Evolutionary conservation across 129 eudicot species (phyloP).

Genomic region (carrot (Daucus carota)): DH1_v3.0 NC_030386.2:37474501-37475000

Average conservation of each 20-base stretch:
- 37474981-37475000: constrained; percentile 55
- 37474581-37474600: constrained; percentile 51
- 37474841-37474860: constrained; percentile 51
- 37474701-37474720: constrained; percentile 34
- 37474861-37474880: constrained; percentile 52
- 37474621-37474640: constrained; percentile 68
- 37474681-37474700: constrained; percentile 63
- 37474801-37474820: constrained; percentile 51
- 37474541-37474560: constrained; percentile 10
- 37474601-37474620: constrained; percentile 54
- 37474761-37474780: background rate
- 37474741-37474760: background rate
- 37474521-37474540: background rate
- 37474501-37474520: background rate
- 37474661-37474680: constrained; percentile 60
- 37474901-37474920: constrained; percentile 61
- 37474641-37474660: constrained; percentile 58
- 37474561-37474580: constrained; percentile 62
- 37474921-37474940: constrained; percentile 44
- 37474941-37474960: constrained; percentile 47
- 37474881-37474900: constrained; percentile 65
- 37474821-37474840: constrained; percentile 51
- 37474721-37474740: background rate
- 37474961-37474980: constrained; percentile 58
- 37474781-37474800: constrained; percentile 7